Conservation (phyloP, 2,329 filamentous ascomycete species). For the Nigrospora sphaerica region DNA sequence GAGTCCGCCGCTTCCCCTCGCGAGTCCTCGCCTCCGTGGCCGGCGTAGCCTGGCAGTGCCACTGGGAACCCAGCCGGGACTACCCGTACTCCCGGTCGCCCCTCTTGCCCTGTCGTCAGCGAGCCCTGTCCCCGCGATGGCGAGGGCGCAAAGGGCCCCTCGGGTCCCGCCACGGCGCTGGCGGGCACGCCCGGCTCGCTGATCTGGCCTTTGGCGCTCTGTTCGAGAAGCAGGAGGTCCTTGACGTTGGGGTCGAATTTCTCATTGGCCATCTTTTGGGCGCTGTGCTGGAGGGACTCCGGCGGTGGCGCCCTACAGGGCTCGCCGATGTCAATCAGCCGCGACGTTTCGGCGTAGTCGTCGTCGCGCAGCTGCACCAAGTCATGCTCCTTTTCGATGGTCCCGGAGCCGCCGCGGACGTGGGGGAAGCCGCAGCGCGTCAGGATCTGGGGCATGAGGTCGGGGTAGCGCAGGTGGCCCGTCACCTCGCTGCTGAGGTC, state of each 20-base stretch:
- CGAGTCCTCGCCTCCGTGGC: too few species aligned
- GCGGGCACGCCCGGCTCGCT: not conserved
- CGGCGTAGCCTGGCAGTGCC: too few species aligned
- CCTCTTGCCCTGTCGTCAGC: too few species aligned
- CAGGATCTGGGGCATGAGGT: constrained; percentile 43
- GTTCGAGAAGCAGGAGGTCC: constrained; percentile 3
- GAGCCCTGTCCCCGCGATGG: too few species aligned
- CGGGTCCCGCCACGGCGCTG: too few species aligned
- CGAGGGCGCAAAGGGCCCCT: too few species aligned
- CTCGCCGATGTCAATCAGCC: constrained; percentile 37
- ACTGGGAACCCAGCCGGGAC: too few species aligned
- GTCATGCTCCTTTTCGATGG: constrained; percentile 42
- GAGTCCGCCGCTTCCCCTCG: not conserved
- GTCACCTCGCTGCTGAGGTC: constrained; percentile 44
- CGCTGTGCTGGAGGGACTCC: constrained; percentile 10
- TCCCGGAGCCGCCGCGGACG: constrained; percentile 31
- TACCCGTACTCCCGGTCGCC: too few species aligned
- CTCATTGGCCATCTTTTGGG: constrained; percentile 13
- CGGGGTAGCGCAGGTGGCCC: constrained; percentile 46
- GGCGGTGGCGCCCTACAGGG: not conserved
- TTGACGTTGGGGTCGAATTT: constrained; percentile 19
- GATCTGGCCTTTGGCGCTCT: constrained; percentile 10
- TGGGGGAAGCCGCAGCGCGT: constrained; percentile 43
- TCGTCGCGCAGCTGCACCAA: constrained; percentile 23
- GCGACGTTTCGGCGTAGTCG: constrained; percentile 23